Percentiles rank a stretch among this genome's conserved stretches.
These are phyloP conservation scores for Penicillium sp. DNA, from an alignment of 2,329 filamentous ascomycete genomes.

Conservation along the genomic window DNA sequence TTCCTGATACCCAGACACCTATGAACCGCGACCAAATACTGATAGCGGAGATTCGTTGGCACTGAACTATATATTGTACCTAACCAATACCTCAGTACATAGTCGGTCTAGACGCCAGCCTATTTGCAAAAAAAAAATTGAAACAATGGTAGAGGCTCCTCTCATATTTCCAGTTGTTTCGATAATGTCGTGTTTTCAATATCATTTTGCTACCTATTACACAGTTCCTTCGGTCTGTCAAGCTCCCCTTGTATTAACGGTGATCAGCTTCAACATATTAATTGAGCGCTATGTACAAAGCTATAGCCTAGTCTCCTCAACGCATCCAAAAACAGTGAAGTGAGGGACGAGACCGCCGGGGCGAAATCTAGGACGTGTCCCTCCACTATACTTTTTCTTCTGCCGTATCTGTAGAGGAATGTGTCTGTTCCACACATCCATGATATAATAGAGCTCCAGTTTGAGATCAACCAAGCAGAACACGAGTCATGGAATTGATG, in stretches of 20 bases:
- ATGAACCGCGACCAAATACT: slow-evolving; percentile 1
- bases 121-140: too few relatives aligned
- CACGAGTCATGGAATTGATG: slow-evolving; percentile 13
- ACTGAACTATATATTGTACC: too few relatives aligned
- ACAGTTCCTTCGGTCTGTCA: too few relatives aligned
- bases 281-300: slow-evolving; percentile 27
- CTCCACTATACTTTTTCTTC: neutral
- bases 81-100: too few relatives aligned
- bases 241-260: too few relatives aligned
- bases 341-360: neutral
- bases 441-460: slow-evolving; percentile 5
- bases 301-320: slow-evolving; percentile 5
- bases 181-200: too few relatives aligned
- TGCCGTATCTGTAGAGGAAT: neutral
- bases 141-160: too few relatives aligned
- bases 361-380: neutral
- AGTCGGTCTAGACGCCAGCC: too few relatives aligned
- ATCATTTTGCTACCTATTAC: too few relatives aligned
- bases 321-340: neutral
- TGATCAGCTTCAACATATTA: slow-evolving; percentile 18
- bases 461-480: slow-evolving; percentile 10
- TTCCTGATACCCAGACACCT: slow-evolving; percentile 6
- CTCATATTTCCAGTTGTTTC: too few relatives aligned
- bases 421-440: neutral
- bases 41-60: too few relatives aligned